phyloP scores from a whole-genome alignment of 106 monocot genomes.

The Gastrodia elata region DNA sequence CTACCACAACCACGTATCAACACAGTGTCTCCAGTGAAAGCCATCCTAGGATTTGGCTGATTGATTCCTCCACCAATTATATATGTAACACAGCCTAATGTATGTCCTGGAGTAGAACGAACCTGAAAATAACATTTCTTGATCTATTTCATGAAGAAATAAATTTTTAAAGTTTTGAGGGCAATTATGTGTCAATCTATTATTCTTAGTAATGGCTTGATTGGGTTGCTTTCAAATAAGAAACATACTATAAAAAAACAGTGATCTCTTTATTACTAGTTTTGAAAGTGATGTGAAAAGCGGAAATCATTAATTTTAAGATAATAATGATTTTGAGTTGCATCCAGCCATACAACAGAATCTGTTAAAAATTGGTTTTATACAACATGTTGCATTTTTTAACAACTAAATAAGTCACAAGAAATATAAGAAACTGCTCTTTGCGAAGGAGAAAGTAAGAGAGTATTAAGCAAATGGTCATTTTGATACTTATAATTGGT shows the following conservation, averaged over 20 bases:
- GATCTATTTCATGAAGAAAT: neutral
- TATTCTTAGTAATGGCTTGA: neutral
- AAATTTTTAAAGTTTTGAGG: neutral
- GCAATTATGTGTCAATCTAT: neutral
- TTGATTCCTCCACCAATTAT: constrained; percentile 65
- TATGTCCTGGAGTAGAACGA: constrained; percentile 92
- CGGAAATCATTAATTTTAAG: neutral
- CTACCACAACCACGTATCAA: constrained; percentile 93
- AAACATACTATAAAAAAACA: neutral
- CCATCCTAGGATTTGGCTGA: constrained; percentile 81
- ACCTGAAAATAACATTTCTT: constrained; percentile 32
- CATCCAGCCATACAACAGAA: neutral
- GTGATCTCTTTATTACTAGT: neutral
- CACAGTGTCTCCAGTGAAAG: constrained; percentile 89
- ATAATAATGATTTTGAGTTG: neutral
- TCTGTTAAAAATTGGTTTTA: neutral
- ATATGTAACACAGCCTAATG: constrained; percentile 80
- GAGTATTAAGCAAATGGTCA: neutral
- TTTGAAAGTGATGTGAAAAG: neutral
- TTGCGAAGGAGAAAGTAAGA: neutral
- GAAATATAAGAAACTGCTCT: neutral
- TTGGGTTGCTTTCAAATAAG: neutral
- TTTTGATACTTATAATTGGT: neutral
- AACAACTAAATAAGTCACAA: neutral
- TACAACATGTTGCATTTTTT: neutral